phyloP scores from a whole-genome alignment of 208 protist genomes.

The Naegleria lovaniensis region DNA sequence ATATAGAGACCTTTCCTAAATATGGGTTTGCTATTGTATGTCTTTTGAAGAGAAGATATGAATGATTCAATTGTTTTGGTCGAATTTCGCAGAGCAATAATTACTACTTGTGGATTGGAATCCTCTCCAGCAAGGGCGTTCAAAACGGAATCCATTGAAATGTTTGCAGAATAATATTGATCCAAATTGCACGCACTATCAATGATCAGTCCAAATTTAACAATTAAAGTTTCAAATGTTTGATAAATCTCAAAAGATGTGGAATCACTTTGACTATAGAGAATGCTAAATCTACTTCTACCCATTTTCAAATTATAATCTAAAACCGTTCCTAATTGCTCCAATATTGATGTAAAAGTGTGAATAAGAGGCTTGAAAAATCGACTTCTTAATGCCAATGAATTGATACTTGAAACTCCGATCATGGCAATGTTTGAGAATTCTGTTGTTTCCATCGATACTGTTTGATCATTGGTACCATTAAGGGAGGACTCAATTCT shows the following conservation, averaged over 20 bases:
- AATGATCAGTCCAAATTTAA: no score
- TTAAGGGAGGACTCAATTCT: background rate
- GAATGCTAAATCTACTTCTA: background rate
- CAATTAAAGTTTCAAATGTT: background rate
- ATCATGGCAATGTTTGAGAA: background rate
- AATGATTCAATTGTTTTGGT: background rate
- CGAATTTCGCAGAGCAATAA: background rate
- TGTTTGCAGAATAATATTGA: background rate
- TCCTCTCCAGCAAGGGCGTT: background rate
- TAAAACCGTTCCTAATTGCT: background rate
- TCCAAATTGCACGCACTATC: background rate
- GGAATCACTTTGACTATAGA: background rate
- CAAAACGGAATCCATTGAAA: background rate
- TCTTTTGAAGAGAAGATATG: background rate
- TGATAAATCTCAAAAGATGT: background rate
- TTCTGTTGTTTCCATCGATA: background rate
- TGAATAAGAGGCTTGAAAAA: background rate
- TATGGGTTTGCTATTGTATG: background rate
- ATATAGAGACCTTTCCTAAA: background rate
- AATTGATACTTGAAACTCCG: background rate
- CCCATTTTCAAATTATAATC: background rate
- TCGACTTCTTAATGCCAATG: background rate
- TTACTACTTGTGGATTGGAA: background rate
- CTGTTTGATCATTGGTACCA: background rate
- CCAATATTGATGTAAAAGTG: background rate